Base-by-base conservation (phyloP, 441 rosid genomes). In the Gossypium gossypioides region DNA sequence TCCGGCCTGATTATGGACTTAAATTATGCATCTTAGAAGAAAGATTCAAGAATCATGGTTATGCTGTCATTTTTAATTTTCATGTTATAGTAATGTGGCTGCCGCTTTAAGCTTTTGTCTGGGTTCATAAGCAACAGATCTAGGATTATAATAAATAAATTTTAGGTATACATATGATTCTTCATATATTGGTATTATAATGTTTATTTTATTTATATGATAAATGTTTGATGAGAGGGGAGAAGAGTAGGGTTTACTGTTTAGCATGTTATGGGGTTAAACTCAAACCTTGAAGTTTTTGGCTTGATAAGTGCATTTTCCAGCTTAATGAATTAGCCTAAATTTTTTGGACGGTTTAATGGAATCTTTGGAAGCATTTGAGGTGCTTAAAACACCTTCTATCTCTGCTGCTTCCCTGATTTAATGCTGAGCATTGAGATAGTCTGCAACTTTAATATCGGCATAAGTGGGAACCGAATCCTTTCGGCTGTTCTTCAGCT, bases 31-130 rank as follows among this genome's bases (percentile, higher is more conserved):
- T 34, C 19, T 60, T 63, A 46, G 2, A 58, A 5, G n/a, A 5
- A 55, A 58, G n/a, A 52, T 51, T 19, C 29, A 15, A 29, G 46
- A 51, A 18, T 32, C 29, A 37, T 58, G 46, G 69, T 24, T 25
- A 67, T 51, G 69, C 69, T 55, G 46, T 62, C 24, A 27, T 6
- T 72, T 74, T 73, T 61, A 59, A 32, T 32, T 32, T 70, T 68
- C 22, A 4, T n/a, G 55, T 46, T 66, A n/a, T 29, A 46, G n/a
- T 16, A 48, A 50, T 15, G 7, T 18, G 62, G 64, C 50, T 63
- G 29, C 24, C 74, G 21, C 13, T 25, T 16, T 4, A 29, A n/a
- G 18, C 48, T 34, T 54, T 34, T 69, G 34, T 68, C 52, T 63
- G 48, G 46, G 46, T n/a, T 68, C 72, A 5, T 25, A 68, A 52